These are phyloP conservation scores for Vaccinium darrowii DNA, from an alignment of 148 eudicot genomes.

Conservation along the genomic window DNA sequence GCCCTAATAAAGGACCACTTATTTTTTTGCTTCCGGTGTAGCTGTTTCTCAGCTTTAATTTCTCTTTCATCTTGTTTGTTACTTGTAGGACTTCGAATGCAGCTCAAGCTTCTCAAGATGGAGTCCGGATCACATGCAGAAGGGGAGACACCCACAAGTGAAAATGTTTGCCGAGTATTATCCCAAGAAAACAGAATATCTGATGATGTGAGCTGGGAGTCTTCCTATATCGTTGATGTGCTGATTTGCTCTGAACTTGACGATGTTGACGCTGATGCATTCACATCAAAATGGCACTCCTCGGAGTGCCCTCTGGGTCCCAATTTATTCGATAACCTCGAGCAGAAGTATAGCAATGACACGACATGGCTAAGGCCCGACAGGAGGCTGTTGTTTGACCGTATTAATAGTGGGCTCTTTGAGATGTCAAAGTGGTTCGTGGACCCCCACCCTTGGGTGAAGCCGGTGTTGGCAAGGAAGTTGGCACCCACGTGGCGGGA, in stretches of 20 bases:
- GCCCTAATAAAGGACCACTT: background rate
- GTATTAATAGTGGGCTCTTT: constrained; percentile 46
- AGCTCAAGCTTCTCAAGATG: constrained; percentile 80
- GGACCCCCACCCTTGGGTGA: constrained; percentile 44
- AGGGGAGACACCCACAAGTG: constrained; percentile 35
- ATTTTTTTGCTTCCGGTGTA: background rate
- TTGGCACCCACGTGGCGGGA: constrained; percentile 25
- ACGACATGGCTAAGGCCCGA: constrained; percentile 40
- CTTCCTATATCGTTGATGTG: constrained; percentile 54
- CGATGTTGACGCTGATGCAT: constrained; percentile 31
- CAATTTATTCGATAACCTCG: constrained; percentile 62
- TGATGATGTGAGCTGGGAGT: constrained; percentile 50
- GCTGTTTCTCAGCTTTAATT: constrained; percentile 7
- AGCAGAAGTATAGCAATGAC: constrained; percentile 51
- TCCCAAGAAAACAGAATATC: constrained; percentile 18
- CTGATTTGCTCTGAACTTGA: constrained; percentile 48
- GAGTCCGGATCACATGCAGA: constrained; percentile 54
- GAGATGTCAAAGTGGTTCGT: constrained; percentile 35
- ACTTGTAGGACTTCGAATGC: constrained; percentile 63
- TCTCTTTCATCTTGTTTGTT: constrained; percentile 6
- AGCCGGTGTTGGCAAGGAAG: constrained; percentile 8
- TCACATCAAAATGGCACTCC: constrained; percentile 47
- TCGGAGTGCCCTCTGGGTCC: constrained; percentile 46
- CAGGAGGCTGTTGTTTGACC: constrained; percentile 69
- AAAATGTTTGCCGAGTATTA: constrained; percentile 37